phyloP scores from a whole-genome alignment of 148 eudicot species.

The Cornus florida region DNA sequence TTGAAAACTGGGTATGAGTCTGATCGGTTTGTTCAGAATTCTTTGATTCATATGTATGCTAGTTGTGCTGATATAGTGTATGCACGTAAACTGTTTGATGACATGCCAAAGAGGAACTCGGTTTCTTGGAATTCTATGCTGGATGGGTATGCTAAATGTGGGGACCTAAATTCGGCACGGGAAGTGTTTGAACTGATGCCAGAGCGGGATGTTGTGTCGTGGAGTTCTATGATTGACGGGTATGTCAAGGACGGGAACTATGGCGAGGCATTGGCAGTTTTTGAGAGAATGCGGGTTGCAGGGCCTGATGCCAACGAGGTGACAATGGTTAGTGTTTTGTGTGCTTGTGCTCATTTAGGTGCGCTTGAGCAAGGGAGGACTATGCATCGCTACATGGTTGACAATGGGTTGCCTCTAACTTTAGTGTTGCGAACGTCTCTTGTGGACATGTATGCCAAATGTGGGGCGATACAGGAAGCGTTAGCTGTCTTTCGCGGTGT shows the following conservation, averaged over 20 bases:
- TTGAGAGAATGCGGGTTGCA: constrained; percentile 48
- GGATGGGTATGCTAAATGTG: constrained; percentile 77
- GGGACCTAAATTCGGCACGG: constrained; percentile 49
- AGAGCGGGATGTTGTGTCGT: constrained; percentile 76
- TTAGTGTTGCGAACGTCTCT: constrained; percentile 66
- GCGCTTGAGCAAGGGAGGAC: constrained; percentile 70
- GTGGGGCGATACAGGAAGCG: constrained; percentile 80
- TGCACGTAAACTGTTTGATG: constrained; percentile 75
- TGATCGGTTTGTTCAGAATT: constrained; percentile 65
- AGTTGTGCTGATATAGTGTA: constrained; percentile 35
- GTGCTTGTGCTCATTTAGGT: constrained; percentile 90
- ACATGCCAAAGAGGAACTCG: constrained; percentile 53
- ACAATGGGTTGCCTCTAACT: constrained; percentile 51
- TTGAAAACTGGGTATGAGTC: constrained; percentile 46
- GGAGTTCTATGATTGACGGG: constrained; percentile 91
- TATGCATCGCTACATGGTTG: constrained; percentile 58
- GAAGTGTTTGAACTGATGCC: constrained; percentile 65
- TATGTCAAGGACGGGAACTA: constrained; percentile 69
- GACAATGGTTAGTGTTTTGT: constrained; percentile 84
- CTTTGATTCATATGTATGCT: constrained; percentile 74
- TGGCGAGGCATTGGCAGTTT: constrained; percentile 58
- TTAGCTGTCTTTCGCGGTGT: constrained; percentile 55
- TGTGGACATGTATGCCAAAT: constrained; percentile 92
- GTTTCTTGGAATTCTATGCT: constrained; percentile 84
- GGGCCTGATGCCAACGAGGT: constrained; percentile 81